Base-by-base conservation (phyloP, 441 rosid species). In the Gossypium schwendimanii region DNA sequence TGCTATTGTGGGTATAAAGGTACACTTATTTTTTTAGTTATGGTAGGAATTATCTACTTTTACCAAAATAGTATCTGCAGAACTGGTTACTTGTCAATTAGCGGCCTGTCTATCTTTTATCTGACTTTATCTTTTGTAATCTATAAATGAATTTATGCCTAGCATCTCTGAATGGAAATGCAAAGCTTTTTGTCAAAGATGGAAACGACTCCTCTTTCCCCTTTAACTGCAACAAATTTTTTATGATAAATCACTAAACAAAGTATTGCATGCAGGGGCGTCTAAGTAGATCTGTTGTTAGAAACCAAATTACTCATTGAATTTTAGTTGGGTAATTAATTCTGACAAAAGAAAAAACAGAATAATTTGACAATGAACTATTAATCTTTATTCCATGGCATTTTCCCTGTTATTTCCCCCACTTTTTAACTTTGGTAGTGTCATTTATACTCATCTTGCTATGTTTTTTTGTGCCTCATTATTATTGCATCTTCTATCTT, bases 1-100 rank as follows among this genome's bases (percentile, higher is more conserved):
- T 28, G 64, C 64, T 28, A 28, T 60, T 60, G 64, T 60, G 10
- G 98, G 98, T 69, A 94, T 95, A 49, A 92, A 91, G 98, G 99
- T 92, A 81, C 33, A 72, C 57, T 8, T 39, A 28, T 59, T 54
- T 71, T 54, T 26, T 52, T 9, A 0, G 76, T 26, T 54, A 7
- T 20, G 41, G 31, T 59, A 23, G 11, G 12, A 18, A 17, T 11
- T 31, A 3, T 17, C 67, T n/a, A 47, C 31, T 23, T 68, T 33
- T 28, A 24, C 31, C 61, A 50, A 26, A 49, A 15, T 49, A 14
- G 9, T 50, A n/a, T 26, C 24, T 23, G 31, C 59, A 3, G 41
- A 49, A 10, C 24, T 52, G 47, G 28, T 17, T 31, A 52, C 39
- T 28, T 17, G 21, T 52, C 15, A 9, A 28, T 67, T 50, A 26